Evolutionary conservation across 2,329 filamentous ascomycete species (phyloP), one percentile per base, ranked within the genome.

Genomic region (Neofusicoccum ribis): DNA sequence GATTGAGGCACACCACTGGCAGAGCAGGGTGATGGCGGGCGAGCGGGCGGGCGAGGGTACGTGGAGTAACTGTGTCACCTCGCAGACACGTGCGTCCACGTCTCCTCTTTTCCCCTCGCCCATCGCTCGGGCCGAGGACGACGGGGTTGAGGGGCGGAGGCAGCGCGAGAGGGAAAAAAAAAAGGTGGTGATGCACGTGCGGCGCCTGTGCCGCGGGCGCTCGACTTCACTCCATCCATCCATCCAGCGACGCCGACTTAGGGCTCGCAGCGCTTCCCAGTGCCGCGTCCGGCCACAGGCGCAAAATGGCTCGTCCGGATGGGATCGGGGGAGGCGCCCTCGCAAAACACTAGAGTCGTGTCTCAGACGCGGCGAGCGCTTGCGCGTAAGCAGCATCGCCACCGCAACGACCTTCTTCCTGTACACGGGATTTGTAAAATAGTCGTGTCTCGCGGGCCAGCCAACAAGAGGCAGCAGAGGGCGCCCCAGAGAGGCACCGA

Each of bases 321-420:
- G 47, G 46, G 27, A 17, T 27, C 46, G 43, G 43, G 43, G 43
- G 43, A 14, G 14, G 14, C 43, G 15, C 17, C 17, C 4, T 27
- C 20, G 20, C 43, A n/a, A 5, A n/a, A 27, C 17, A 49, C 17
- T 49, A 17, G 46, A n/a, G 39, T 58, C n/a, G 52, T 60, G 56
- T 60, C 44, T 60, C 41, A 44, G 54, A 44, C 34, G 41, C 54
- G 34, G 54, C n/a, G 52, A 31, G 20, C 43, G 56, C 56, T 60
- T 60, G 56, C 56, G 56, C 56, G 56, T 60, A 47, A 39, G 56
- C 56, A 39, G 56, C 56, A 47, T 60, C 56, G 56, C 56, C 56
- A 60, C 56, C 43, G 56, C 54, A 59, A 46, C 54, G 52, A 43
- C 50, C 50, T 20, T 9, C 31, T 37, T 52, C 37, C 15, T 20